Conservation (phyloP, 345 rosid species). For the Viola odorata region DNA sequence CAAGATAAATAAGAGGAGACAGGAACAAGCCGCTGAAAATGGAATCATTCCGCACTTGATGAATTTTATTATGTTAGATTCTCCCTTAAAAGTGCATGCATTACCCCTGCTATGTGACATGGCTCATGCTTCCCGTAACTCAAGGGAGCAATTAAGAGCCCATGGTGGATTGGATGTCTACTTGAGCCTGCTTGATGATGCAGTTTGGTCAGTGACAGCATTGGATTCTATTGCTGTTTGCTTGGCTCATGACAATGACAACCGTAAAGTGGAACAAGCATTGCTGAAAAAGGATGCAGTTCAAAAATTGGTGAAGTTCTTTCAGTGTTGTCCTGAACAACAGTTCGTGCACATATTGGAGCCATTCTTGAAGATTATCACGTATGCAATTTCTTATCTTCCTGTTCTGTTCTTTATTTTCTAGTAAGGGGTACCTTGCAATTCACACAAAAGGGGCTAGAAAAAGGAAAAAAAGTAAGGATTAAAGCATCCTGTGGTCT, state of each 20-base stretch:
- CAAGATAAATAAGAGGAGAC: conserved; percentile 99
- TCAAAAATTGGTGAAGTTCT: conserved; percentile 80
- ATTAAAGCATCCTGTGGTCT: no score
- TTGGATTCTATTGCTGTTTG: conserved; percentile 95
- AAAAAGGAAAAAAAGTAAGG: no score
- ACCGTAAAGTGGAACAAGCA: conserved; percentile 90
- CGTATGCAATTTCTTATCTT: conserved; percentile 39
- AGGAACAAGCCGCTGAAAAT: conserved; percentile 98
- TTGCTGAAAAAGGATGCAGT: conserved; percentile 84
- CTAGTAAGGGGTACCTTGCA: no score
- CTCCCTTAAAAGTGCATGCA: conserved; percentile 76
- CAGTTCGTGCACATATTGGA: conserved; percentile 96
- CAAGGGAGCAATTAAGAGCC: conserved; percentile 95
- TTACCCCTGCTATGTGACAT: conserved; percentile 93
- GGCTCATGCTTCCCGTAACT: conserved; percentile 99
- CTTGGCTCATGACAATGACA: conserved; percentile 97
- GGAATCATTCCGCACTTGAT: conserved; percentile 98
- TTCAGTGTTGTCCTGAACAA: conserved; percentile 91
- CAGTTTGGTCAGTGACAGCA: conserved; percentile 85
- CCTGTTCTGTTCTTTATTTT: conserved; percentile 1
- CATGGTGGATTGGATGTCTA: conserved; percentile 96
- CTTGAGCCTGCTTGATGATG: conserved; percentile 83
- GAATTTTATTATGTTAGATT: conserved; percentile 72
- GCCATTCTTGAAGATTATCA: conserved; percentile 95
- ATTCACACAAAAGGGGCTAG: no score